phyloP scores from a whole-genome alignment of 495 filamentous ascomycete species.

The Penicillium soppii region DNA sequence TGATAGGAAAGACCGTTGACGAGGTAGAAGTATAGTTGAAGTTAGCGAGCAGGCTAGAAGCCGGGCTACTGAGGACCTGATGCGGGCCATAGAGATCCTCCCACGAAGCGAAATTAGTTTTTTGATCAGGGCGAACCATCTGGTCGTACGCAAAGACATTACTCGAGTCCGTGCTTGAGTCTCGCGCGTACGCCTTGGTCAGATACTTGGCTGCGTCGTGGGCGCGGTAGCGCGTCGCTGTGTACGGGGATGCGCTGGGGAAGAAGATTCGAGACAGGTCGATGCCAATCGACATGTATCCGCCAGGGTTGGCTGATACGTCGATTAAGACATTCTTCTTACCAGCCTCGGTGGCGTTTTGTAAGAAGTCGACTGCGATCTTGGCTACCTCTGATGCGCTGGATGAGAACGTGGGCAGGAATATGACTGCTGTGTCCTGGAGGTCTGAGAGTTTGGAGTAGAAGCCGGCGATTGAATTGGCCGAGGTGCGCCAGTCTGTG shows the following conservation, averaged over 20 bases:
- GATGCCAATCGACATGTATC: slow-evolving; percentile 31
- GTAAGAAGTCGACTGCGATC: slow-evolving; percentile 32
- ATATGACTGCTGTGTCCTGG: slow-evolving; percentile 36
- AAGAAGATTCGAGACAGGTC: slow-evolving; percentile 38
- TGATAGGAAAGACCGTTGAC: slow-evolving; percentile 29
- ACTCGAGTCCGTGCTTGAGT: slow-evolving; percentile 11
- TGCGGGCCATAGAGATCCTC: slow-evolving; percentile 51
- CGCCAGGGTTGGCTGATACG: slow-evolving; percentile 55
- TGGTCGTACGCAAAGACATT: slow-evolving; percentile 18
- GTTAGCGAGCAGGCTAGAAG: slow-evolving; percentile 47
- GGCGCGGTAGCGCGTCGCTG: slow-evolving; percentile 42
- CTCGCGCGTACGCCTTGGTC: slow-evolving; percentile 33
- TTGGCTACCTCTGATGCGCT: slow-evolving; percentile 21
- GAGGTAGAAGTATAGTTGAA: slow-evolving; percentile 48
- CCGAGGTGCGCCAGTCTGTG: slow-evolving; percentile 51
- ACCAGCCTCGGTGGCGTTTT: slow-evolving; percentile 29
- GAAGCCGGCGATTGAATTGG: slow-evolving; percentile 39
- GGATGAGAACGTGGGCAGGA: slow-evolving; percentile 36
- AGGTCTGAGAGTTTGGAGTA: slow-evolving; percentile 31
- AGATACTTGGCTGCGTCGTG: slow-evolving; percentile 41
- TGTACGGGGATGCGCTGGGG: slow-evolving; percentile 33
- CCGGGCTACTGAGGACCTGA: slow-evolving; percentile 38
- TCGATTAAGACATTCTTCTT: slow-evolving; percentile 57
- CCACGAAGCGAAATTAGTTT: slow-evolving; percentile 50
- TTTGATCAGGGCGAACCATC: slow-evolving; percentile 26